Conservation (phyloP, 768 basidiomycete species). For the Boletus coccyginus region DNA sequence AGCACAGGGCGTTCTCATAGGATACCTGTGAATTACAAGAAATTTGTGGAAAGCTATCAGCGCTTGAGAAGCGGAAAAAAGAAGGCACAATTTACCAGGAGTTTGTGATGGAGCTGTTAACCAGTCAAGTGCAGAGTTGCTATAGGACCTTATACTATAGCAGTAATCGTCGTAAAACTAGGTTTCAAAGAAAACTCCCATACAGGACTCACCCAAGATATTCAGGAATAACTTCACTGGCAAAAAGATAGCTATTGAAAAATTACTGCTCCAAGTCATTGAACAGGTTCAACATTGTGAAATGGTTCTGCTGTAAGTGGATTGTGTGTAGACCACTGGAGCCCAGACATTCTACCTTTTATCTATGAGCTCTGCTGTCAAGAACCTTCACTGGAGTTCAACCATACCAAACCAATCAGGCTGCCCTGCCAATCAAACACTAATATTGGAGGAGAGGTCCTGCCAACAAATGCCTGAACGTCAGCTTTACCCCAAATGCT, state of each 20-base stretch:
- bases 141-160: background rate
- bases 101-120: background rate
- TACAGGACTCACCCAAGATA: background rate
- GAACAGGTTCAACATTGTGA: conserved; percentile 1
- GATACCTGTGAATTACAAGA: background rate
- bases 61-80: background rate
- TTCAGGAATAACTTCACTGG: background rate
- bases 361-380: background rate
- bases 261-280: background rate
- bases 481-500: background rate
- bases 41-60: conserved; percentile 3
- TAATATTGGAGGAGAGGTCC: no score
- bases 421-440: background rate
- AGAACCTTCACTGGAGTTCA: background rate
- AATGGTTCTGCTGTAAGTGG: background rate
- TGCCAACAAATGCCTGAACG: background rate
- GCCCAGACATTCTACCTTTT: conserved; percentile 7
- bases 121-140: background rate
- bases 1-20: background rate
- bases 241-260: background rate
- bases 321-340: background rate
- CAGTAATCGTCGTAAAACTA: background rate
- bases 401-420: background rate
- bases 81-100: background rate
- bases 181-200: background rate